phyloP scores from a whole-genome alignment of 495 filamentous ascomycete species.

The Neurospora discreta region DNA sequence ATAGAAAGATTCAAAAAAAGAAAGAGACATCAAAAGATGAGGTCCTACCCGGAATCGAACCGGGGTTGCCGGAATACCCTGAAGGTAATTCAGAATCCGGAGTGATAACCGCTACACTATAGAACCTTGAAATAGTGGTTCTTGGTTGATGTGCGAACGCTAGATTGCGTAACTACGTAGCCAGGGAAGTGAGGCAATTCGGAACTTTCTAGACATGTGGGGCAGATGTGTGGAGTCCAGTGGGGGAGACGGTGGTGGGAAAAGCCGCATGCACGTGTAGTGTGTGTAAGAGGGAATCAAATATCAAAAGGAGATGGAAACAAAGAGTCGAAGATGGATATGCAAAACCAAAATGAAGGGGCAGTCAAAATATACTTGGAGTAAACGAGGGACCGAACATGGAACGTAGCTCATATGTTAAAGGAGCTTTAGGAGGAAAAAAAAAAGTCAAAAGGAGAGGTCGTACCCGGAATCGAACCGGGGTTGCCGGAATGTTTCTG shows the following conservation, averaged over 20 bases:
- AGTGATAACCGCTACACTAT: background rate
- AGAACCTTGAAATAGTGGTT: background rate
- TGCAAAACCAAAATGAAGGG: no score
- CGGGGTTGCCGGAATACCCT: background rate
- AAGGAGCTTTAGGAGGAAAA: no score
- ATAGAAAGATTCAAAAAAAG: background rate
- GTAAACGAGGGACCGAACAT: no score
- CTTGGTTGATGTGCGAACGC: background rate
- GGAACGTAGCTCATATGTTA: no score
- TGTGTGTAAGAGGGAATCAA: no score
- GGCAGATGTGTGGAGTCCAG: background rate
- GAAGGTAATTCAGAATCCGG: background rate
- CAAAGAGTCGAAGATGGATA: no score
- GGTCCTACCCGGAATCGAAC: slow-evolving; percentile 15
- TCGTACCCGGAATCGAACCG: slow-evolving; percentile 14
- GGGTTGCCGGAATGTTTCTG: background rate
- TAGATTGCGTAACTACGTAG: background rate
- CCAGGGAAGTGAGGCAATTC: background rate
- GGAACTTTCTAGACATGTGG: background rate
- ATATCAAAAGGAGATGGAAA: no score
- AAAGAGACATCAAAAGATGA: background rate
- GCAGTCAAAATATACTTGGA: no score
- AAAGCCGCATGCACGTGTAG: no score
- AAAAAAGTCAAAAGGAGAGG: background rate
- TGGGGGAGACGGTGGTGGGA: background rate